Percentiles rank a stretch among this genome's conserved stretches.
phyloP scores from a whole-genome alignment of 176 grass and related monocot genomes.

The Hyparrhenia diplandra region DNA sequence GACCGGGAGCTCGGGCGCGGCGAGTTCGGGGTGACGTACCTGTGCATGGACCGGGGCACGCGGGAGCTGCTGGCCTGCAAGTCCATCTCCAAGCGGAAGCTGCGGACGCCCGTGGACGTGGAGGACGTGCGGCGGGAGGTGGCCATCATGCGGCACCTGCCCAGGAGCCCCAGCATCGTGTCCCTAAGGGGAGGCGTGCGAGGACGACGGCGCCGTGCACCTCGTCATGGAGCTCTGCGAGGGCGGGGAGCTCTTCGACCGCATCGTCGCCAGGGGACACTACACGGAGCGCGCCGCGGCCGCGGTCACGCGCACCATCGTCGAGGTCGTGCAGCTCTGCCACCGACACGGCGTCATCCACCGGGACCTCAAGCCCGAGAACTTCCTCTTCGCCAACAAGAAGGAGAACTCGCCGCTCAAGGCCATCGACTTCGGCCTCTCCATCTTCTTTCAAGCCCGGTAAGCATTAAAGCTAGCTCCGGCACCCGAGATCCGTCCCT shows the following conservation, averaged over 20 bases:
- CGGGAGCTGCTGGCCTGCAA: slow-evolving; percentile 88
- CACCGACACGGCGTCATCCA: slow-evolving; percentile 97
- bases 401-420: slow-evolving; percentile 99
- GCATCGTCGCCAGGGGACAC: slow-evolving; percentile 90
- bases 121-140: slow-evolving; percentile 99
- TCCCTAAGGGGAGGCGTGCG: slow-evolving; percentile 84
- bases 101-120: slow-evolving; percentile 88
- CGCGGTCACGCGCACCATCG: slow-evolving; percentile 77
- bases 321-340: slow-evolving; percentile 99
- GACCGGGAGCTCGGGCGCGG: slow-evolving; percentile 93
- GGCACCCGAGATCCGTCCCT: neutral
- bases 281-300: slow-evolving; percentile 95
- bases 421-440: slow-evolving; percentile 96
- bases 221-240: slow-evolving; percentile 99
- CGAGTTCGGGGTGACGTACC: slow-evolving; percentile 99
- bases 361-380: slow-evolving; percentile 98
- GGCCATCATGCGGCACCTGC: slow-evolving; percentile 98
- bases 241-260: slow-evolving; percentile 93
- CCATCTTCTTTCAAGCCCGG: slow-evolving; percentile 99
- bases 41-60: slow-evolving; percentile 79
- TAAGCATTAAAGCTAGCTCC: slow-evolving; percentile 15
- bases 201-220: slow-evolving; percentile 96
- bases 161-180: slow-evolving; percentile 79
- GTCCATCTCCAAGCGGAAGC: slow-evolving; percentile 99
- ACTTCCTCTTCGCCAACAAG: slow-evolving; percentile 97